Conservation (phyloP, 306 rosid genomes). For the Astragalus membranaceus region DNA sequence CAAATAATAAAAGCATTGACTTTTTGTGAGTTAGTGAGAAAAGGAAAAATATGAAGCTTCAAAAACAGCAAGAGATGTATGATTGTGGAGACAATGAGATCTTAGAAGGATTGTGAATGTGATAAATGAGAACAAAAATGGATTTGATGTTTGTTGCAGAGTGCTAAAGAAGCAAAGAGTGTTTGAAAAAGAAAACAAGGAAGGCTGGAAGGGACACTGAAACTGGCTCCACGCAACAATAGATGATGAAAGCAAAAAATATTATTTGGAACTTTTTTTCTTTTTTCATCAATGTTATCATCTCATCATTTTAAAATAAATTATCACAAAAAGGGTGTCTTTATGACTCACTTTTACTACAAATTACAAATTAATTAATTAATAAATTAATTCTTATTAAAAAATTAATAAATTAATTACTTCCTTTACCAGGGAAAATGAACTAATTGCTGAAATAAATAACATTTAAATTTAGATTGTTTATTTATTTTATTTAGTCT, state of each 20-base stretch:
- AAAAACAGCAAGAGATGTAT: slow-evolving; percentile 20
- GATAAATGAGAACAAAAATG: slow-evolving; percentile 21
- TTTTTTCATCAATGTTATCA: slow-evolving; percentile 10
- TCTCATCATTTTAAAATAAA: not conserved
- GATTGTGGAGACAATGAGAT: slow-evolving; percentile 35
- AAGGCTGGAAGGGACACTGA: not conserved
- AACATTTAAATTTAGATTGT: too few species aligned
- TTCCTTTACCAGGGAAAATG: too few species aligned
- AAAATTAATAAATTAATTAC: too few species aligned
- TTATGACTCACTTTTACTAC: not conserved
- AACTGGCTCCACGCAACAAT: slow-evolving; percentile 26
- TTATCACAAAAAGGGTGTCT: not conserved
- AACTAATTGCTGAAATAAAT: too few species aligned
- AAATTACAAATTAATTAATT: not conserved
- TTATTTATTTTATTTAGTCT: too few species aligned
- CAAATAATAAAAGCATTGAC: slow-evolving; percentile 57
- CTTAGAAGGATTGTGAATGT: slow-evolving; percentile 40
- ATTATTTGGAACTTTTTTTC: slow-evolving; percentile 6
- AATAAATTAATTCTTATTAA: too few species aligned
- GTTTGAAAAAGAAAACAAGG: slow-evolving; percentile 24
- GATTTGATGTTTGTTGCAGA: slow-evolving; percentile 11
- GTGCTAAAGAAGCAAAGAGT: slow-evolving; percentile 23
- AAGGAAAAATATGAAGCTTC: slow-evolving; percentile 9
- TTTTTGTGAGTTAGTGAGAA: slow-evolving; percentile 11
- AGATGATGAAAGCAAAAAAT: slow-evolving; percentile 17